These are phyloP conservation scores for Darksidea phi DNA, from an alignment of 495 filamentous ascomycete species.

Conservation along the genomic window DNA sequence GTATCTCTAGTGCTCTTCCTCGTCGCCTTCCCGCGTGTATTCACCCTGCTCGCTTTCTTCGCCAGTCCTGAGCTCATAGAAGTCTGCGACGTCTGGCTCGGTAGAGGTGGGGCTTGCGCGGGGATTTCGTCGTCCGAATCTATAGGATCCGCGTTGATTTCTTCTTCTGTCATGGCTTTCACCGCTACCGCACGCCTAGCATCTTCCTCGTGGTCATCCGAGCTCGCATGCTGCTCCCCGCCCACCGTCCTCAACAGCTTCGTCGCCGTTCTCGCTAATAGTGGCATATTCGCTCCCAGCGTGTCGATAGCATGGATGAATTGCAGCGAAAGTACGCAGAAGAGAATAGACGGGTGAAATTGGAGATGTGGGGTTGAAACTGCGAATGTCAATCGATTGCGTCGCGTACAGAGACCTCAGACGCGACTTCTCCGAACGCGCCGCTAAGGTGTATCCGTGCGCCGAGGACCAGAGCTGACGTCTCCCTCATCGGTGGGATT, in stretches of 20 bases:
- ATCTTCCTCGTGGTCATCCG: conserved; percentile 19
- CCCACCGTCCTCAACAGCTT: conserved; percentile 9
- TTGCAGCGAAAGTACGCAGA: no score
- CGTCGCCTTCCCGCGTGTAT: background rate
- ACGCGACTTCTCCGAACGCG: no score
- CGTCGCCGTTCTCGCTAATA: background rate
- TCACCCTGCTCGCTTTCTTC: background rate
- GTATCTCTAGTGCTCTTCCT: background rate
- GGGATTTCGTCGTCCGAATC: conserved; percentile 5
- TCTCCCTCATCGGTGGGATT: background rate
- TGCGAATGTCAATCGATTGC: no score
- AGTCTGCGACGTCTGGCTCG: conserved; percentile 3
- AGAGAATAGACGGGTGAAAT: no score
- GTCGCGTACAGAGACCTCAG: no score
- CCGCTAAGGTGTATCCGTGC: background rate
- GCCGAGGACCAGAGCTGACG: background rate
- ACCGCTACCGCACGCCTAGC: background rate
- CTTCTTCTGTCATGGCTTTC: background rate
- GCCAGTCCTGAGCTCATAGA: background rate
- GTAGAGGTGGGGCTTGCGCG: background rate
- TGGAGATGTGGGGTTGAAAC: no score
- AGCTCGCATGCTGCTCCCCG: conserved; percentile 20
- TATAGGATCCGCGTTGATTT: conserved; percentile 20
- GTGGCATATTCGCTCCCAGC: no score
- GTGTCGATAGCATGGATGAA: no score